These are phyloP conservation scores for Cicer chorassanicum DNA, from an alignment of 306 rosid genomes.

Conservation along the genomic window DNA sequence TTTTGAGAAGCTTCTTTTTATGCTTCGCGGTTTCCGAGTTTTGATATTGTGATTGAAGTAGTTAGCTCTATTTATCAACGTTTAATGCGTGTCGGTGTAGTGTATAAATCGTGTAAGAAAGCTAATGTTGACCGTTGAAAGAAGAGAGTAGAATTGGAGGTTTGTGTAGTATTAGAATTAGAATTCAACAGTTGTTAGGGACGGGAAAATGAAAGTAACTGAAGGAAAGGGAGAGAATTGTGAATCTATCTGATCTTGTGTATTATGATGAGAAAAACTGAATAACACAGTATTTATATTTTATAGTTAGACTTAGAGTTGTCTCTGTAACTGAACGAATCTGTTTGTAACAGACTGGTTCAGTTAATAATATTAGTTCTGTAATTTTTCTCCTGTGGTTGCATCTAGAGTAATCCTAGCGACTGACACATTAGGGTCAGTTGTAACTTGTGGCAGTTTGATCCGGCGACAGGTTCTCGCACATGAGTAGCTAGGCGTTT, in stretches of 20 bases:
- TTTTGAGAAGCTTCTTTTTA: slow-evolving; percentile 4
- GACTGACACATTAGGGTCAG: slow-evolving; percentile 18
- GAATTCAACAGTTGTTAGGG: slow-evolving; percentile 4
- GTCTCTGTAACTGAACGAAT: not conserved
- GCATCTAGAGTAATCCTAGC: slow-evolving; percentile 19
- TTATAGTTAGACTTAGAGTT: not conserved
- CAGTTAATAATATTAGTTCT: slow-evolving; percentile 10
- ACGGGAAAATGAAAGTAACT: not conserved
- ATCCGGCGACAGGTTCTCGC: slow-evolving; percentile 6
- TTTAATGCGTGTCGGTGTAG: not conserved
- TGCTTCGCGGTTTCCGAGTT: slow-evolving; percentile 16
- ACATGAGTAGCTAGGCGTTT: slow-evolving; percentile 26
- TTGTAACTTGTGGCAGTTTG: slow-evolving; percentile 20
- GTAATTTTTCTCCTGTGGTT: slow-evolving; percentile 4
- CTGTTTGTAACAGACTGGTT: not conserved
- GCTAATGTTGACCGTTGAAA: not conserved
- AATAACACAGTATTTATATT: not conserved
- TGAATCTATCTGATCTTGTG: slow-evolving; percentile 5
- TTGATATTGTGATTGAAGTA: not conserved
- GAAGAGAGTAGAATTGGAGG: slow-evolving; percentile 18
- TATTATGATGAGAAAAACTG: not conserved
- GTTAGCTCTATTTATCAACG: not conserved
- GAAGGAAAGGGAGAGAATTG: slow-evolving; percentile 15
- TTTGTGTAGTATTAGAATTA: not conserved
- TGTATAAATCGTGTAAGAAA: slow-evolving; percentile 4